These are phyloP conservation scores for Tetrapyrgos nigripes DNA, from an alignment of 1,284 basidiomycete genomes.

Conservation along the genomic window DNA sequence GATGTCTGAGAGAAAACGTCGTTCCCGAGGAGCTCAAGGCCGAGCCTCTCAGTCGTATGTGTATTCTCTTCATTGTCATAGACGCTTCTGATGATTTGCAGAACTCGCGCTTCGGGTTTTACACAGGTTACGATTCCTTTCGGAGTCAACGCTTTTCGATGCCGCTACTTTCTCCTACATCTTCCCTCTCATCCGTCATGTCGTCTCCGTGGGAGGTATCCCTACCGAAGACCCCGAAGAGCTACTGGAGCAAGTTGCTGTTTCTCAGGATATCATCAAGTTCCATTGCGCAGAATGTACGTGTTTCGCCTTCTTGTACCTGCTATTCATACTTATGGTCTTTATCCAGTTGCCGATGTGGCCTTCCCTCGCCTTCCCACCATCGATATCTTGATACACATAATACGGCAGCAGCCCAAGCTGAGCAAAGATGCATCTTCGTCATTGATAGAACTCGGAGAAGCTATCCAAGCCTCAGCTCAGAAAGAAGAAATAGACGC, in stretches of 20 bases:
- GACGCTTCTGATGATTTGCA: slow-evolving; percentile 28
- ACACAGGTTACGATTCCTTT: slow-evolving; percentile 84
- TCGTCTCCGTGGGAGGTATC: slow-evolving; percentile 77
- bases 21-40: slow-evolving; percentile 78
- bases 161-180: slow-evolving; percentile 85
- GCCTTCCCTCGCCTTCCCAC: slow-evolving; percentile 78
- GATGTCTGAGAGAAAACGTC: slow-evolving; percentile 68
- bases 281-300: slow-evolving; percentile 88
- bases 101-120: slow-evolving; percentile 87
- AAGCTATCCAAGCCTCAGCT: slow-evolving; percentile 78
- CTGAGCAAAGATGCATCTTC: slow-evolving; percentile 89
- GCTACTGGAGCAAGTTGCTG: slow-evolving; percentile 86
- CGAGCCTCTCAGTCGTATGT: slow-evolving; percentile 75
- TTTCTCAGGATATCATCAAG: slow-evolving; percentile 86
- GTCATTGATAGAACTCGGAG: slow-evolving; percentile 83
- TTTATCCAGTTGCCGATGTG: slow-evolving; percentile 61
- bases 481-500: slow-evolving; percentile 67
- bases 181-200: slow-evolving; percentile 78
- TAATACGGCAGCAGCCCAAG: slow-evolving; percentile 82
- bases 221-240: slow-evolving; percentile 78
- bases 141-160: slow-evolving; percentile 87
- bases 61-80: slow-evolving; percentile 1
- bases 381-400: slow-evolving; percentile 76
- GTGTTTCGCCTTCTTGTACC: slow-evolving; percentile 30
- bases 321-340: slow-evolving; percentile 1